Conservation (phyloP, 129 eudicot genomes). For the Tagetes erecta region DNA sequence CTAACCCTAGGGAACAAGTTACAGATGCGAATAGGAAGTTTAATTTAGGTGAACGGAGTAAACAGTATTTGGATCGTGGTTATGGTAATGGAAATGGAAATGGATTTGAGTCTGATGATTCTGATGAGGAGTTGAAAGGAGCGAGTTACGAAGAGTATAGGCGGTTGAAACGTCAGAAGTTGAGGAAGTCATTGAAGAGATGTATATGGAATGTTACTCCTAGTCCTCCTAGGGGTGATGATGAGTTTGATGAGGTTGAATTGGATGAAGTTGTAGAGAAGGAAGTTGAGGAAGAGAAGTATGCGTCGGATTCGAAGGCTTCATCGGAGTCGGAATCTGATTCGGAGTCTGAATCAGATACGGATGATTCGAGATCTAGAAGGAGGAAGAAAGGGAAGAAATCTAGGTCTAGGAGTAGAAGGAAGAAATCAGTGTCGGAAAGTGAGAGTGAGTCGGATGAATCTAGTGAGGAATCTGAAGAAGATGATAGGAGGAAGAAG, state of each 20-base stretch:
- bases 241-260: constrained; percentile 47
- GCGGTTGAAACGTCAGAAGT: constrained; percentile 73
- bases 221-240: constrained; percentile 74
- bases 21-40: constrained; percentile 18
- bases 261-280: constrained; percentile 46
- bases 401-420: constrained; percentile 26
- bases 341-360: constrained; percentile 44
- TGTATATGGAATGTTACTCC: constrained; percentile 84
- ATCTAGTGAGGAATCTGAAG: constrained; percentile 39
- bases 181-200: constrained; percentile 50
- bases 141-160: constrained; percentile 62
- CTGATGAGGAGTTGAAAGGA: constrained; percentile 82
- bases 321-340: constrained; percentile 40
- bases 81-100: constrained; percentile 36
- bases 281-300: constrained; percentile 32
- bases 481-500: constrained; percentile 30
- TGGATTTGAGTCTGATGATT: constrained; percentile 57
- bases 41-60: constrained; percentile 22
- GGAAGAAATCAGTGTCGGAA: constrained; percentile 34
- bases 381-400: constrained; percentile 18
- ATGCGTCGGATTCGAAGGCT: constrained; percentile 15
- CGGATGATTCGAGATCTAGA: constrained; percentile 32
- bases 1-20: constrained; percentile 47
- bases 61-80: constrained; percentile 62
- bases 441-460: constrained; percentile 49